Conservation (phyloP, 495 filamentous ascomycete genomes). For the Penicillium goetzii region DNA sequence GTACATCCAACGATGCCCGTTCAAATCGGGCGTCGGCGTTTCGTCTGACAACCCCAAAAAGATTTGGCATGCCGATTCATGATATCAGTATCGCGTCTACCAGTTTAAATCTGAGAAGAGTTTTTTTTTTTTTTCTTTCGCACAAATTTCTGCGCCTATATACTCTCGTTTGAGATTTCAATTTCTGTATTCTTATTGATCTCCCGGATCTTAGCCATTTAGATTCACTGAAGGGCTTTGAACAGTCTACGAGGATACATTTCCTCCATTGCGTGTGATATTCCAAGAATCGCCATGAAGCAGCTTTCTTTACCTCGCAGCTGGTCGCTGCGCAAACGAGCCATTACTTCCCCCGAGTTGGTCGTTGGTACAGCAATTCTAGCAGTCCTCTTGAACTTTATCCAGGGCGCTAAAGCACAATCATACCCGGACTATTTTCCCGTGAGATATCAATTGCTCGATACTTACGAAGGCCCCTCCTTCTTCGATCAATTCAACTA, state of each 20-base stretch:
- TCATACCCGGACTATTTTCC: slow-evolving; percentile 57
- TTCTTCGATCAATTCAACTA: slow-evolving; percentile 61
- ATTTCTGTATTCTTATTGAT: background rate
- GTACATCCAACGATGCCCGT: background rate
- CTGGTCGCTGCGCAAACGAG: background rate
- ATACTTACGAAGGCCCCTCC: slow-evolving; percentile 50
- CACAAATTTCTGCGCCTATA: background rate
- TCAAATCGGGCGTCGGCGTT: background rate
- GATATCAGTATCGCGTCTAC: slow-evolving; percentile 4
- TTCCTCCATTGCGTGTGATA: background rate
- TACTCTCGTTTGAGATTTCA: background rate
- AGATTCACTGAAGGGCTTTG: background rate
- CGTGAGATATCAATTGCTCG: slow-evolving; percentile 53
- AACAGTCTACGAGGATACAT: background rate
- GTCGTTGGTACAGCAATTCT: background rate
- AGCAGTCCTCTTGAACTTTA: background rate
- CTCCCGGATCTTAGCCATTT: background rate
- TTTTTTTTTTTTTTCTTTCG: background rate
- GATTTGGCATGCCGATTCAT: background rate
- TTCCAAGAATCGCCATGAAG: background rate
- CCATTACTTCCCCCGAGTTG: background rate
- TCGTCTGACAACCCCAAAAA: background rate
- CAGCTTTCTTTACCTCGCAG: background rate
- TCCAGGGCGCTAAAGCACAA: background rate
- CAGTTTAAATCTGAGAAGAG: background rate